Percentiles rank a stretch among this genome's conserved stretches.
These are phyloP conservation scores for Colletotrichum gloeosporioides DNA, from an alignment of 2,329 filamentous ascomycete species.

Conservation along the genomic window DNA sequence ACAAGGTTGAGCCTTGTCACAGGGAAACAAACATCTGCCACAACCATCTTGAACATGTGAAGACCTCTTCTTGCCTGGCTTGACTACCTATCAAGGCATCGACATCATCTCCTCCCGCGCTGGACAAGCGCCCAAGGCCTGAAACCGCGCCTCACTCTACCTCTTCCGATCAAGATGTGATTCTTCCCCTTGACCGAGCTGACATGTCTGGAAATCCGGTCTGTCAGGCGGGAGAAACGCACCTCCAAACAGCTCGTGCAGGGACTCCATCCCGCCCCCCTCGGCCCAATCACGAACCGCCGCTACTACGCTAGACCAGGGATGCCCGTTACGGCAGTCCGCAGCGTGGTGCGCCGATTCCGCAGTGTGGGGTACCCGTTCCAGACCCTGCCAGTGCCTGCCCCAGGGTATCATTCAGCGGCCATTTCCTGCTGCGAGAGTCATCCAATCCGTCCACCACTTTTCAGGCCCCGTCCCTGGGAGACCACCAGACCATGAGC, in stretches of 20 bases:
- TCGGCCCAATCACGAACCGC: background rate
- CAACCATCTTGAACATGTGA: background rate
- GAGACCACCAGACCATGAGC: background rate
- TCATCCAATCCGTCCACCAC: constrained; percentile 19
- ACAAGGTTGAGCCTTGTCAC: background rate
- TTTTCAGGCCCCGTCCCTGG: background rate
- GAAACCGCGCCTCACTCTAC: background rate
- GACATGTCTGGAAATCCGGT: background rate
- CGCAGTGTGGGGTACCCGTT: constrained; percentile 22
- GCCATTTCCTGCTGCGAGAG: constrained; percentile 13
- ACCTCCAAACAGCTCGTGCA: background rate
- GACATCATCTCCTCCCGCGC: background rate
- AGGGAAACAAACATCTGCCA: background rate
- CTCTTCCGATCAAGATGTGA: background rate
- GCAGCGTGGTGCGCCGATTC: constrained; percentile 22
- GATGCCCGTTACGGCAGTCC: constrained; percentile 20
- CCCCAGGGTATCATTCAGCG: constrained; percentile 13
- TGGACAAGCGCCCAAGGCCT: background rate
- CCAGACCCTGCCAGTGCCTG: constrained; percentile 9
- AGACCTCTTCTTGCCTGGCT: background rate
- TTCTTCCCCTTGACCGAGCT: background rate
- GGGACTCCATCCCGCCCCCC: background rate
- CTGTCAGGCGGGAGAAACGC: background rate
- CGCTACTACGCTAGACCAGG: constrained; percentile 2
- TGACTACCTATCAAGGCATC: background rate